A percentile compares a stretch with the other conserved stretches of the same genome.
phyloP scores from a whole-genome alignment of 2,329 filamentous ascomycete genomes.

The Fusarium sp. region DNA sequence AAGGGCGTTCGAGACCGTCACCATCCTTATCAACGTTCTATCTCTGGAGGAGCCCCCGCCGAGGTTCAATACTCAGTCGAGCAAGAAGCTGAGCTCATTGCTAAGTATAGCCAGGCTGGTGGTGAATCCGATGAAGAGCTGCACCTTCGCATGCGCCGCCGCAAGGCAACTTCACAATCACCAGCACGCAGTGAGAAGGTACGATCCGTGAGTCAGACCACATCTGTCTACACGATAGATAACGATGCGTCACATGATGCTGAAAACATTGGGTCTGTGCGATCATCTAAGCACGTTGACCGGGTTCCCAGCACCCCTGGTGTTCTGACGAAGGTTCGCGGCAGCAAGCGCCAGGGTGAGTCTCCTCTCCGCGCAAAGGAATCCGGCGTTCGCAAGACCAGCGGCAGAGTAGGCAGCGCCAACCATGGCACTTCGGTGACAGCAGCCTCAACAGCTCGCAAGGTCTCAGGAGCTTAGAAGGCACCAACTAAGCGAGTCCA shows the following conservation, averaged over 20 bases:
- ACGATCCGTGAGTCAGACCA: constrained; percentile 80
- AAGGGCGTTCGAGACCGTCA: constrained; percentile 87
- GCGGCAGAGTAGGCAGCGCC: constrained; percentile 71
- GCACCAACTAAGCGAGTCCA: constrained; percentile 35
- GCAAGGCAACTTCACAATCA: constrained; percentile 71
- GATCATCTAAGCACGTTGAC: constrained; percentile 69
- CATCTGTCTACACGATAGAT: constrained; percentile 73
- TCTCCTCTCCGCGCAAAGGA: constrained; percentile 64
- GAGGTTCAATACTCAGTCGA: constrained; percentile 65
- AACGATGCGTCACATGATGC: constrained; percentile 76
- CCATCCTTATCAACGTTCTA: constrained; percentile 74
- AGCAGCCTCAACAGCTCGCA: constrained; percentile 60
- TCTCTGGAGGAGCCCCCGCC: constrained; percentile 56
- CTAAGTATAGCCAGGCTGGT: constrained; percentile 70
- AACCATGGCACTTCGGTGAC: constrained; percentile 57
- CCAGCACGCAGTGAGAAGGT: constrained; percentile 70
- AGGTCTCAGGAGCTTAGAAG: constrained; percentile 61
- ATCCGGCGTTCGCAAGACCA: constrained; percentile 71
- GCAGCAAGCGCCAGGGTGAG: constrained; percentile 65
- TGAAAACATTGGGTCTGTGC: constrained; percentile 73
- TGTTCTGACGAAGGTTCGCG: constrained; percentile 73
- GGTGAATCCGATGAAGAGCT: constrained; percentile 85
- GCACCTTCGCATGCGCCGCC: constrained; percentile 78
- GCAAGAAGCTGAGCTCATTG: constrained; percentile 70
- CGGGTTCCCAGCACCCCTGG: constrained; percentile 65